phyloP scores from a whole-genome alignment of 1,284 basidiomycete species.

The Ganoderma multipileum region DNA sequence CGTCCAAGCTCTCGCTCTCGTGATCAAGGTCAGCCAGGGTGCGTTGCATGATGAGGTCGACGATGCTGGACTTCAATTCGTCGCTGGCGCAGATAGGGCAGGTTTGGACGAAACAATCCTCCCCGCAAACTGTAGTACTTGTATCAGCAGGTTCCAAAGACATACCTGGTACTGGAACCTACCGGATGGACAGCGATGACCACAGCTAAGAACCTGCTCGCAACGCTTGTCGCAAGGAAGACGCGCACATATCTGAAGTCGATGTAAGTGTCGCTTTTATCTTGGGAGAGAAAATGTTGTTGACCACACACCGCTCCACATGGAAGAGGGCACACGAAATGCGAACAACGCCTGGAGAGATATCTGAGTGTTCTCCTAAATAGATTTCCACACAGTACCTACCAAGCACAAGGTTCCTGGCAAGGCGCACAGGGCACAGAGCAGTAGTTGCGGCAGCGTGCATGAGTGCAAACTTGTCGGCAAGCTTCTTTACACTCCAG shows the following conservation, averaged over 20 bases:
- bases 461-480: conserved; percentile 63
- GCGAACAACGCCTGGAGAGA: conserved; percentile 55
- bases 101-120: conserved; percentile 63
- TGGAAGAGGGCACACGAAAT: conserved; percentile 64
- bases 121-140: conserved; percentile 64
- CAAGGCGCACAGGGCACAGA: conserved; percentile 68
- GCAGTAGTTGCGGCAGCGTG: conserved; percentile 56
- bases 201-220: conserved; percentile 54
- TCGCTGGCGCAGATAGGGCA: conserved; percentile 59
- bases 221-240: conserved; percentile 73
- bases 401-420: conserved; percentile 63
- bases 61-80: conserved; percentile 51
- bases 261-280: background rate
- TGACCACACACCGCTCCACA: conserved; percentile 69
- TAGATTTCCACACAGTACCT: background rate
- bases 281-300: background rate
- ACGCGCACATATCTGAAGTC: conserved; percentile 64
- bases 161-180: conserved; percentile 26
- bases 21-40: conserved; percentile 57
- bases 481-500: conserved; percentile 54
- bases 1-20: conserved; percentile 50
- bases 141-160: background rate
- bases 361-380: background rate
- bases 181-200: conserved; percentile 76
- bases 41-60: conserved; percentile 64